A percentile compares a stretch with the other conserved stretches of the same genome.
Evolutionary conservation across 495 filamentous ascomycete species (phyloP).

Genomic region (Acidomyces sp.): DNA sequence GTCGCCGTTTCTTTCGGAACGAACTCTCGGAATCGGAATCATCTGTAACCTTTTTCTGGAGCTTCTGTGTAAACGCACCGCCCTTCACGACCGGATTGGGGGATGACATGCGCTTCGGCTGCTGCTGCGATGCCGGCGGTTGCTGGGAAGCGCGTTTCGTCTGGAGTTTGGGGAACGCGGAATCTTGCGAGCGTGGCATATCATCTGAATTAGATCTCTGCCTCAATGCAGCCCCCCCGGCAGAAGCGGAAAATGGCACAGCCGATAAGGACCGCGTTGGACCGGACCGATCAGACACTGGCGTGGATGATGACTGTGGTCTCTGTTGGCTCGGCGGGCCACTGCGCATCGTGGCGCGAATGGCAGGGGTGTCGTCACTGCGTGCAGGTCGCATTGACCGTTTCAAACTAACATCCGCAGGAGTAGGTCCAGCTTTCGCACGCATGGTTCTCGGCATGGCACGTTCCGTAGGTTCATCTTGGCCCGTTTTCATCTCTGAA

Average conservation of each 20-base stretch:
- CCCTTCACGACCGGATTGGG: neutral
- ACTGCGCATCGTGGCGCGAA: neutral
- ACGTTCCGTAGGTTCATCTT: neutral
- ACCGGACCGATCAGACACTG: neutral
- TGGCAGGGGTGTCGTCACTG: slow-evolving; percentile 11
- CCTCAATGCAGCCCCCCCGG: neutral
- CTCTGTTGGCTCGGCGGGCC: slow-evolving; percentile 1
- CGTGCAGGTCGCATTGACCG: slow-evolving; percentile 29
- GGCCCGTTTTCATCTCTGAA: neutral
- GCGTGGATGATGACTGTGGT: neutral
- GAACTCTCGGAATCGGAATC: slow-evolving; percentile 46
- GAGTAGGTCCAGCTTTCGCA: neutral
- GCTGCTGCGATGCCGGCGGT: neutral
- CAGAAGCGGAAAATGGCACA: neutral
- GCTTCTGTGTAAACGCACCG: slow-evolving; percentile 3
- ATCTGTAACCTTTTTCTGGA: slow-evolving; percentile 23
- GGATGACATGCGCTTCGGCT: neutral
- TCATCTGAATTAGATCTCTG: neutral
- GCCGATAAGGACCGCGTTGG: neutral
- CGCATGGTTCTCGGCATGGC: slow-evolving; percentile 21
- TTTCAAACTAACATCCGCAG: slow-evolving; percentile 27
- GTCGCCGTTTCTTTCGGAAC: slow-evolving; percentile 40
- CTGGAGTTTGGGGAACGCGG: slow-evolving; percentile 3
- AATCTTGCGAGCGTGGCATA: neutral
- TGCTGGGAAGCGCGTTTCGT: neutral